These are phyloP conservation scores for Lepraria neglecta DNA, from an alignment of 495 filamentous ascomycete species.

Conservation along the genomic window DNA sequence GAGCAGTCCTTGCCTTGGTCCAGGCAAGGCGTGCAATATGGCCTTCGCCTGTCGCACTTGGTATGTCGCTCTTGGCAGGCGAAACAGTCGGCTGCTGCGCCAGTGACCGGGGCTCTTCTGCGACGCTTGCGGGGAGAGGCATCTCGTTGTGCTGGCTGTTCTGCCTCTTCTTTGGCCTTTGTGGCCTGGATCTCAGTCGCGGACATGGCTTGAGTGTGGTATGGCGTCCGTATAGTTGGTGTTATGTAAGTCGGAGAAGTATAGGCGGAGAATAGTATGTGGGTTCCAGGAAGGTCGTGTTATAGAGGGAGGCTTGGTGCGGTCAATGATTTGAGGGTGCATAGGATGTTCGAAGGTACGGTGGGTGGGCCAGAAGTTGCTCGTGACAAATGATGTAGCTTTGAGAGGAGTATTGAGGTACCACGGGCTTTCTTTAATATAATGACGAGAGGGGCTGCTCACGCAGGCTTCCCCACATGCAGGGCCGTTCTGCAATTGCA, in stretches of 20 bases:
- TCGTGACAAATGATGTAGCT: conserved; percentile 18
- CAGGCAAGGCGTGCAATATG: conserved; percentile 93
- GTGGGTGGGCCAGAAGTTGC: conserved; percentile 6
- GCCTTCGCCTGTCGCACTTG: conserved; percentile 85
- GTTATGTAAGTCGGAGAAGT: neutral
- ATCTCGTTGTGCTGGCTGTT: conserved; percentile 21
- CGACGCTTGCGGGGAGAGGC: conserved; percentile 65
- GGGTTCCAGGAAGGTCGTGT: neutral
- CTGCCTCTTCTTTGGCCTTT: conserved; percentile 12
- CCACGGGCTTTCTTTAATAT: conserved; percentile 21
- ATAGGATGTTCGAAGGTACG: neutral
- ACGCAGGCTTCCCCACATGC: conserved; percentile 14
- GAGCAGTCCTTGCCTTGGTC: conserved; percentile 89
- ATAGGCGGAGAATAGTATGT: neutral
- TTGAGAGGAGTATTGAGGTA: conserved; percentile 20
- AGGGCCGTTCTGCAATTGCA: conserved; percentile 8
- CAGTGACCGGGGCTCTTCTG: conserved; percentile 79
- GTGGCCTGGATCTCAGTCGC: conserved; percentile 20
- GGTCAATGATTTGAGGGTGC: neutral
- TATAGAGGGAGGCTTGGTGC: neutral
- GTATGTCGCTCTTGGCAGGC: conserved; percentile 75
- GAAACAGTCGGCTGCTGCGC: conserved; percentile 93
- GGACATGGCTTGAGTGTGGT: conserved; percentile 16
- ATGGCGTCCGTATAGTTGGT: neutral
- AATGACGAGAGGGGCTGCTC: conserved; percentile 27